phyloP scores from a whole-genome alignment of 345 rosid genomes.

The Corchorus olitorius region DNA sequence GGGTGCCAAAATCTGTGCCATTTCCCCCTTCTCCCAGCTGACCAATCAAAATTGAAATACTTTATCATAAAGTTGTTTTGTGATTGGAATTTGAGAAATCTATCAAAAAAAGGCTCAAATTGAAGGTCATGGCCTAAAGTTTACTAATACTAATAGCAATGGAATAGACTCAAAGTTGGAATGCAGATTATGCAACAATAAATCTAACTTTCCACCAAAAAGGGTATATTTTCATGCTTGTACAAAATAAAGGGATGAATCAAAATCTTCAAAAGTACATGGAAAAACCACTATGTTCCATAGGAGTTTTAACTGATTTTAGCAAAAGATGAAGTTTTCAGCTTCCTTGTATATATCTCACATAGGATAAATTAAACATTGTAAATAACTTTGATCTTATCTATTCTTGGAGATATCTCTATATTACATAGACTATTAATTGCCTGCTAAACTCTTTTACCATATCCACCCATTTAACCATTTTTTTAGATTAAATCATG shows the following conservation, averaged over 20 bases:
- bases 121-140: not conserved
- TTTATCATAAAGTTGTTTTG: not conserved
- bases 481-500: not conserved
- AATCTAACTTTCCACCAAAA: not conserved
- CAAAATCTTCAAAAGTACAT: not conserved
- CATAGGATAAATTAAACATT: no score
- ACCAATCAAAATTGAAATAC: constrained; percentile 17
- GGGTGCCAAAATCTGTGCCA: constrained; percentile 92
- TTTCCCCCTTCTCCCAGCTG: constrained; percentile 47
- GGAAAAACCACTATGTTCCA: not conserved
- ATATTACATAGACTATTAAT: no score
- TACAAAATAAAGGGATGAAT: not conserved
- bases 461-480: not conserved
- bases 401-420: no score
- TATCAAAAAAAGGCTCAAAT: not conserved
- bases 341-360: no score
- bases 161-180: not conserved
- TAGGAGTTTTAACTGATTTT: no score
- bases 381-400: no score
- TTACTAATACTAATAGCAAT: not conserved
- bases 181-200: not conserved
- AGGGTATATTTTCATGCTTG: not conserved
- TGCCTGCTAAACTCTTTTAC: no score
- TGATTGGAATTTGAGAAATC: not conserved
- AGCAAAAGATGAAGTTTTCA: no score